phyloP scores from a whole-genome alignment of 495 filamentous ascomycete genomes.

The Talaromyces proteolyticus region DNA sequence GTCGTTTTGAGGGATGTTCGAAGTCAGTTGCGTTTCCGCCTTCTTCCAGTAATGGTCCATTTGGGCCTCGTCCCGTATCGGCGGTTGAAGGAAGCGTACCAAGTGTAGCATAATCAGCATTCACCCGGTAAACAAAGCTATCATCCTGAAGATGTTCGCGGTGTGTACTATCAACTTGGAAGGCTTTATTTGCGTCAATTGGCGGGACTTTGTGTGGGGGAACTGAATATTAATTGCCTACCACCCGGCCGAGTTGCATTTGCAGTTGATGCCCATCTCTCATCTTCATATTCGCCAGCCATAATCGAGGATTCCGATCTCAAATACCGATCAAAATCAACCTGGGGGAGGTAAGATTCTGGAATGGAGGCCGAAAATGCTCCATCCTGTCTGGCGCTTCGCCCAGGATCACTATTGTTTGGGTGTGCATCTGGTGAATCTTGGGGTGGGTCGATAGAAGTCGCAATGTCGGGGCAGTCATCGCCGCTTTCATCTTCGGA shows the following conservation, averaged over 20 bases:
- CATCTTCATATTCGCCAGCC: conserved; percentile 7
- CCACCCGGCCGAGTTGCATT: not conserved
- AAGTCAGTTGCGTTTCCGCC: not conserved
- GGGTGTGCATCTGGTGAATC: not conserved
- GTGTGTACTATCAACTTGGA: not conserved
- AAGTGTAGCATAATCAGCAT: not conserved
- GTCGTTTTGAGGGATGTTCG: conserved; percentile 2
- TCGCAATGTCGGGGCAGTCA: conserved; percentile 21
- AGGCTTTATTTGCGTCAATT: not conserved
- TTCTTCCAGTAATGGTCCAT: not conserved
- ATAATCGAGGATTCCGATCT: conserved; percentile 16
- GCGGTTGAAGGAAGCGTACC: conserved; percentile 2
- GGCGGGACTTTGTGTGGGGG: not conserved
- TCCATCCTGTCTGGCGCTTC: not conserved
- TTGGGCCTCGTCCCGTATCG: not conserved
- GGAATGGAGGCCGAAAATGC: not conserved
- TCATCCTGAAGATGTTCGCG: not conserved
- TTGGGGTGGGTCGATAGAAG: conserved; percentile 15
- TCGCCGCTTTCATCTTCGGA: conserved; percentile 44
- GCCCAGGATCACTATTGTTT: not conserved
- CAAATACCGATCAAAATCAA: conserved; percentile 37
- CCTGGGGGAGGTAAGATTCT: conserved; percentile 11
- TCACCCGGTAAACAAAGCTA: not conserved
- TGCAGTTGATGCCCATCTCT: conserved; percentile 6
- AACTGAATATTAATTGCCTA: not conserved